A percentile compares a stretch with the other conserved stretches of the same genome.
These are phyloP conservation scores for Arthrobotrys pseudoclavata DNA, from an alignment of 2,329 filamentous ascomycete genomes.

Conservation along the genomic window DNA sequence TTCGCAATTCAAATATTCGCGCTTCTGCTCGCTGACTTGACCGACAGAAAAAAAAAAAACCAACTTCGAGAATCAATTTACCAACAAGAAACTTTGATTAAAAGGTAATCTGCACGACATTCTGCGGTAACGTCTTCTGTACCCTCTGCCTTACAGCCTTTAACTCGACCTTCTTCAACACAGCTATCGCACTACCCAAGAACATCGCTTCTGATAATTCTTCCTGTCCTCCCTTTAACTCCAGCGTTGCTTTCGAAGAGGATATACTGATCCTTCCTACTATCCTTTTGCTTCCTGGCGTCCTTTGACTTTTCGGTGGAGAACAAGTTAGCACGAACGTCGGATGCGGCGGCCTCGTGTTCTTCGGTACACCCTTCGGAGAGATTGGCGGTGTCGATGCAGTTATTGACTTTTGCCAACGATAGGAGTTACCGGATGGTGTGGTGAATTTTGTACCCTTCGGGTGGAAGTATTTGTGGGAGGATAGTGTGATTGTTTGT, in stretches of 20 bases:
- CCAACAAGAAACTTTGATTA: not conserved
- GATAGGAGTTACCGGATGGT: not conserved
- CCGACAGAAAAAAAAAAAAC: not conserved
- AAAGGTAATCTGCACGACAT: constrained; percentile 17
- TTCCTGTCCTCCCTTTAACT: constrained; percentile 18
- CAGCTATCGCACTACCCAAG: constrained; percentile 27
- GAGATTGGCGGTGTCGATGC: not conserved
- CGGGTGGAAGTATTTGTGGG: constrained; percentile 22
- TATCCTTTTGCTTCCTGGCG: not conserved
- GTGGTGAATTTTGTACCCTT: constrained; percentile 16
- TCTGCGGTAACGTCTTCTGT: constrained; percentile 7
- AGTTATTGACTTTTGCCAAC: constrained; percentile 16
- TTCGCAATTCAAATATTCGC: constrained; percentile 23
- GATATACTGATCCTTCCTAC: constrained; percentile 27
- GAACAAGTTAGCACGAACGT: constrained; percentile 5
- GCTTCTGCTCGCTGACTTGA: constrained; percentile 4
- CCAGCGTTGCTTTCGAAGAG: constrained; percentile 8
- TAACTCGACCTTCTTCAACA: constrained; percentile 39
- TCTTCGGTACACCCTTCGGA: not conserved
- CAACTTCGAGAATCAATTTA: not conserved
- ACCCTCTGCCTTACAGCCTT: constrained; percentile 18
- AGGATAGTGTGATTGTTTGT: constrained; percentile 34
- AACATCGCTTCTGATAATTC: constrained; percentile 33
- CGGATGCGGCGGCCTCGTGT: not conserved
- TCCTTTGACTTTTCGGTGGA: constrained; percentile 4